phyloP scores from a whole-genome alignment of 169 alveolate genomes.

The Cryptosporidium tyzzeri region DNA sequence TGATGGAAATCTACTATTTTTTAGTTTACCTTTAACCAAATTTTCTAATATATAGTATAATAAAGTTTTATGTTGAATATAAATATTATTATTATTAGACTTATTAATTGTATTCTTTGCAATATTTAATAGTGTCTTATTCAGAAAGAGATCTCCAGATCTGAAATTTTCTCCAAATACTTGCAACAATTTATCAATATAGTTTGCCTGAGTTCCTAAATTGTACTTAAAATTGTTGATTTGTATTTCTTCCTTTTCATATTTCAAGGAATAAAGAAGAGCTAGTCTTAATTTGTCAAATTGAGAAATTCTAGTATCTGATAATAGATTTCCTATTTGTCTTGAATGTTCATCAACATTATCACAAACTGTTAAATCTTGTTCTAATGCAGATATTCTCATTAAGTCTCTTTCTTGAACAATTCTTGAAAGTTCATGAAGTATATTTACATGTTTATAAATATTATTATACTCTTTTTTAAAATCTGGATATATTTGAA shows the following conservation, averaged over 20 bases:
- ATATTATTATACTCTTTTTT: slow-evolving; percentile 89
- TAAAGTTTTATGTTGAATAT: slow-evolving; percentile 91
- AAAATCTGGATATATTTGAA: slow-evolving; percentile 92
- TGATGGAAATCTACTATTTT: slow-evolving; percentile 84
- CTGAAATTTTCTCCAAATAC: slow-evolving; percentile 89
- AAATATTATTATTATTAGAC: slow-evolving; percentile 88
- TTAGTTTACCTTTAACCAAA: slow-evolving; percentile 86
- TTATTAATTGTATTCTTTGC: slow-evolving; percentile 86
- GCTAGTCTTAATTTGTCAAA: slow-evolving; percentile 89
- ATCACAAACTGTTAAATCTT: slow-evolving; percentile 88
- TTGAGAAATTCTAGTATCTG: slow-evolving; percentile 82
- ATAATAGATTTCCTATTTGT: slow-evolving; percentile 83
- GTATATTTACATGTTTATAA: slow-evolving; percentile 92
- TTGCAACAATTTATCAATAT: slow-evolving; percentile 86
- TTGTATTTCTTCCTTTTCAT: slow-evolving; percentile 88
- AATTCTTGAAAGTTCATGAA: slow-evolving; percentile 88
- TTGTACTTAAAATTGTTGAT: slow-evolving; percentile 83
- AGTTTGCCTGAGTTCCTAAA: slow-evolving; percentile 80
- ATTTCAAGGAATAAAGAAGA: slow-evolving; percentile 88
- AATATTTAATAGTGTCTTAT: slow-evolving; percentile 85
- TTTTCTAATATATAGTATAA: slow-evolving; percentile 85
- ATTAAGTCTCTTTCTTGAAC: slow-evolving; percentile 88
- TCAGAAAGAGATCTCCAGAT: slow-evolving; percentile 87
- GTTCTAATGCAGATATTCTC: slow-evolving; percentile 89
- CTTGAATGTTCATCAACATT: slow-evolving; percentile 86